A percentile compares a stretch with the other conserved stretches of the same genome.
Evolutionary conservation across 345 rosid genomes (phyloP).

Genomic region (Boechera stricta): DNA sequence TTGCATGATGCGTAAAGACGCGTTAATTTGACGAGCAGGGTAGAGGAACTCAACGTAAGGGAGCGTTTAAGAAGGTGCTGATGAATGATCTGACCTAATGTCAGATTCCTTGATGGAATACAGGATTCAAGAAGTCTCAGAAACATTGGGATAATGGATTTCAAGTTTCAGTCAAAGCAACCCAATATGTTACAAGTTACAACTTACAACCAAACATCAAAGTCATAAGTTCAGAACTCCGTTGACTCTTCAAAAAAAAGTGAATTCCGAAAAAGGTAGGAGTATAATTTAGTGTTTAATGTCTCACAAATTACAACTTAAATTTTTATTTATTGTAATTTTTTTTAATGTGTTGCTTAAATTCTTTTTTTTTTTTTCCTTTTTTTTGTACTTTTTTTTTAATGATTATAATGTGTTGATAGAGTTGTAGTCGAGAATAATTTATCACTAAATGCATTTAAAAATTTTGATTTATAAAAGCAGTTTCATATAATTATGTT

Average conservation of each 20-base stretch:
- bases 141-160: slow-evolving; percentile 23
- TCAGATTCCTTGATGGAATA: slow-evolving; percentile 40
- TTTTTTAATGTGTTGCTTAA: no score
- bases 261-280: not conserved
- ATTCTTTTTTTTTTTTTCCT: no score
- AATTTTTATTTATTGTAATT: no score
- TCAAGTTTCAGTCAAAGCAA: not conserved
- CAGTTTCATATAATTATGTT: no score
- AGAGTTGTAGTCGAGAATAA: no score
- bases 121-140: slow-evolving; percentile 40
- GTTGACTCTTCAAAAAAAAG: not conserved
- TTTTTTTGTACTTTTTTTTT: no score
- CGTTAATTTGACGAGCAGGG: slow-evolving; percentile 39
- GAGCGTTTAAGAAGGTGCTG: slow-evolving; percentile 45
- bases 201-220: not conserved
- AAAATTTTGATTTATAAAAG: no score
- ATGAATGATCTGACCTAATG: slow-evolving; percentile 41
- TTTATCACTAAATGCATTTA: no score
- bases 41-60: slow-evolving; percentile 5
- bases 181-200: not conserved
- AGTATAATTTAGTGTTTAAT: no score
- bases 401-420: no score
- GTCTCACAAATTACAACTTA: no score
- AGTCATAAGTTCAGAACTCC: not conserved
- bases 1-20: slow-evolving; percentile 39